Evolutionary conservation across 2,329 filamentous ascomycete genomes (phyloP).

Genomic region (Nakataea oryzae): DNA sequence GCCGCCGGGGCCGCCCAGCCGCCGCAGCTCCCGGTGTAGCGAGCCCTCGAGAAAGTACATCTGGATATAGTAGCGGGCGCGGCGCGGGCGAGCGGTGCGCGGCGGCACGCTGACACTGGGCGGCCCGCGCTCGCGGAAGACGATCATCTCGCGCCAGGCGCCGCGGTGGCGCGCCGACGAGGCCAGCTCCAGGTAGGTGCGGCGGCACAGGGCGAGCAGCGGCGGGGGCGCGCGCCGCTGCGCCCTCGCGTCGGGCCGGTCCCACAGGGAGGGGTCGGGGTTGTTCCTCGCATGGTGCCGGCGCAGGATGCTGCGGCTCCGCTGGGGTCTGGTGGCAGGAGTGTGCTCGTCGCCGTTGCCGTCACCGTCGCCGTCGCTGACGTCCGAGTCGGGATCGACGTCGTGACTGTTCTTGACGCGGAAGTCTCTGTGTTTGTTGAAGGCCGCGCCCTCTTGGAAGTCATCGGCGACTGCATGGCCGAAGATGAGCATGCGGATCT

Average conservation of each 20-base stretch:
- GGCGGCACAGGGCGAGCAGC: conserved; percentile 3
- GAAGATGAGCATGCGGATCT: not conserved
- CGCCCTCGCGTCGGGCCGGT: not conserved
- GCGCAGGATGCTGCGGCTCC: not conserved
- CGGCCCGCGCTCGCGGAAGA: not conserved
- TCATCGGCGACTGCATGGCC: not conserved
- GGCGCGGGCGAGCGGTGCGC: not conserved
- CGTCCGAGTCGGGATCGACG: not conserved
- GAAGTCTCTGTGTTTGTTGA: not conserved
- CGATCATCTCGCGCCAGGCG: not conserved
- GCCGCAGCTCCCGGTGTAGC: not conserved
- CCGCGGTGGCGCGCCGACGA: not conserved
- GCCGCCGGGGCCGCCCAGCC: too few relatives aligned
- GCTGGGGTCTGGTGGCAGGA: not conserved
- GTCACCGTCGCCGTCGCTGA: not conserved
- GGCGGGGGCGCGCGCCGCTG: not conserved
- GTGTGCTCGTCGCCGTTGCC: not conserved
- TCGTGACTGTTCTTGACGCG: not conserved
- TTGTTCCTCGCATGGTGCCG: not conserved
- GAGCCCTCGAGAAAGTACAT: not conserved
- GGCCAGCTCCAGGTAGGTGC: conserved; percentile 2
- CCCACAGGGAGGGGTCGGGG: not conserved
- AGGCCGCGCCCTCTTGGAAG: not conserved
- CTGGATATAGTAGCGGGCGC: not conserved
- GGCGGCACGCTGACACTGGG: not conserved